Percentiles rank a stretch among this genome's conserved stretches.
Evolutionary conservation across 345 rosid genomes (phyloP).

Genomic region (Populus pruinosa): DNA sequence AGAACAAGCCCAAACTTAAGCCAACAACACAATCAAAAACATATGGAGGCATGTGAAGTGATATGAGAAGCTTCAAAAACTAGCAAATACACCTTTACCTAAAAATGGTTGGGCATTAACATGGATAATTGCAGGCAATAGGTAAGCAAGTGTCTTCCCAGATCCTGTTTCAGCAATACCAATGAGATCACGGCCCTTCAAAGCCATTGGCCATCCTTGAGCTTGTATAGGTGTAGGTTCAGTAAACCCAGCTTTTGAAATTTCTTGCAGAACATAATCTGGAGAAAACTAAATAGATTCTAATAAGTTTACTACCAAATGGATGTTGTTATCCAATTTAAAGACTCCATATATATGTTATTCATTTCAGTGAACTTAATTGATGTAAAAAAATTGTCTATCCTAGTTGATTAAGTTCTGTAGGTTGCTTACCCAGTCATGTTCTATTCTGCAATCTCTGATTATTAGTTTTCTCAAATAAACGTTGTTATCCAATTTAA

Average conservation of each 20-base stretch:
- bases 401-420: too few species aligned
- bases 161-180: constrained; percentile 99
- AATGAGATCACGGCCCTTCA: constrained; percentile 91
- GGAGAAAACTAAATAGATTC: constrained; percentile 18
- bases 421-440: too few species aligned
- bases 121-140: constrained; percentile 95
- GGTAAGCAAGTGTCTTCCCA: constrained; percentile 92
- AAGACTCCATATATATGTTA: too few species aligned
- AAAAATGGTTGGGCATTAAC: constrained; percentile 96
- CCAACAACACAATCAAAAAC: constrained; percentile 4
- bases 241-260: constrained; percentile 84
- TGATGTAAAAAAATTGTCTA: too few species aligned
- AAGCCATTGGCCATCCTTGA: constrained; percentile 99
- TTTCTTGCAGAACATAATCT: constrained; percentile 96
- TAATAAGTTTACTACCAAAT: not conserved
- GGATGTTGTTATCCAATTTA: not conserved
- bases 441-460: too few species aligned
- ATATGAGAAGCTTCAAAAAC: not conserved
- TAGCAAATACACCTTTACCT: constrained; percentile 37
- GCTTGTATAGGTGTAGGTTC: constrained; percentile 98
- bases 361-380: too few species aligned
- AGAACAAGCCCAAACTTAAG: not conserved
- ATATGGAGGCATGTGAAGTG: not conserved
- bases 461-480: too few species aligned
- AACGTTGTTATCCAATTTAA: too few species aligned